phyloP scores from a whole-genome alignment of 1,139 yeast genomes.

The Geotrichum fermentans region DNA sequence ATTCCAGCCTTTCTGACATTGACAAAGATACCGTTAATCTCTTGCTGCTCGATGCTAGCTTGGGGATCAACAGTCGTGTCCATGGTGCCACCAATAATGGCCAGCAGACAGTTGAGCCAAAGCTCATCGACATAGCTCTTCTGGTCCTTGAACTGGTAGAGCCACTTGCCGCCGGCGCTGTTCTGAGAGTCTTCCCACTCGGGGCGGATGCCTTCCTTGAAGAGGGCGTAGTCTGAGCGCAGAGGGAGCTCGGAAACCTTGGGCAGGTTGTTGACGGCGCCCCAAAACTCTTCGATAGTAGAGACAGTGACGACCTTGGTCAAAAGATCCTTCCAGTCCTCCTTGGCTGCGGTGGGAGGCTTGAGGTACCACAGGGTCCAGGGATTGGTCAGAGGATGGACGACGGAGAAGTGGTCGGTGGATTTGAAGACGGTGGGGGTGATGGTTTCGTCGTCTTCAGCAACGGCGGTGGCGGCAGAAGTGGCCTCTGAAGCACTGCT shows the following conservation, averaged over 20 bases:
- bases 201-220: conserved; percentile 91
- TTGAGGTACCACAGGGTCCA: conserved; percentile 99
- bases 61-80: conserved; percentile 61
- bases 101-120: conserved; percentile 87
- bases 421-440: conserved; percentile 56
- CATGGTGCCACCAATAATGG: conserved; percentile 93
- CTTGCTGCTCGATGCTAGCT: conserved; percentile 44
- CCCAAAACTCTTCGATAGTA: conserved; percentile 98
- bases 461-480: conserved; percentile 29
- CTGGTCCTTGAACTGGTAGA: conserved; percentile 64
- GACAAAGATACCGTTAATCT: conserved; percentile 92
- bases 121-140: conserved; percentile 66
- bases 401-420: conserved; percentile 66
- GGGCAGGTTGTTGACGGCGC: conserved; percentile 90
- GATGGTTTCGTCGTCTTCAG: conserved; percentile 24
- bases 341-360: conserved; percentile 73
- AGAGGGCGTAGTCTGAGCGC: conserved; percentile 91
- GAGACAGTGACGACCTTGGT: conserved; percentile 90
- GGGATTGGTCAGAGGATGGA: conserved; percentile 86
- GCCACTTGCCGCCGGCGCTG: conserved; percentile 93
- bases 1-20: conserved; percentile 78
- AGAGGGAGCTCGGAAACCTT: conserved; percentile 86
- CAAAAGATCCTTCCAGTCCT: conserved; percentile 89
- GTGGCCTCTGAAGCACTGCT: not conserved
- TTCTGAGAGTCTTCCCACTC: conserved; percentile 97